phyloP scores from a whole-genome alignment of 75 land plant species.

The Ceratopteris richardii region DNA sequence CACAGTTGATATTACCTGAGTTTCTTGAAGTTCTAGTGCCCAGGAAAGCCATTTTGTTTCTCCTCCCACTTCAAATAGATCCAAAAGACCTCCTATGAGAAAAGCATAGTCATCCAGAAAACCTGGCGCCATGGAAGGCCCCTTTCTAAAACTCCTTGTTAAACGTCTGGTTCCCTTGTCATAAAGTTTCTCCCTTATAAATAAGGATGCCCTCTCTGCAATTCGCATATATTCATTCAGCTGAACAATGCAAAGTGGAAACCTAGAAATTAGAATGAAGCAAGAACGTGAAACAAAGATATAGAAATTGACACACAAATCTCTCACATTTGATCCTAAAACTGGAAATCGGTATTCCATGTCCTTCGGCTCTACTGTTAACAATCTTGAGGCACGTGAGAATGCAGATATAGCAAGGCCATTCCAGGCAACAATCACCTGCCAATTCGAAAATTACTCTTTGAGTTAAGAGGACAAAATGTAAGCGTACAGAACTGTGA shows the following conservation, averaged over 20 bases:
- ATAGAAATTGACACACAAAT: not conserved
- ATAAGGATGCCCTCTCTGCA: conserved; percentile 75
- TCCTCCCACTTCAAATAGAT: conserved; percentile 83
- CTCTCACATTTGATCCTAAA: conserved; percentile 69
- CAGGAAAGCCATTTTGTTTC: conserved; percentile 62
- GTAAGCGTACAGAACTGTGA: too few species aligned
- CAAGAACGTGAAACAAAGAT: not conserved
- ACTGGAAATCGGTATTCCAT: conserved; percentile 61
- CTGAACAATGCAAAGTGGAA: conserved; percentile 27
- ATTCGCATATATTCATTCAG: conserved; percentile 63
- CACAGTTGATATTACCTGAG: conserved; percentile 67
- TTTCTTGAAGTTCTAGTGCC: conserved; percentile 85
- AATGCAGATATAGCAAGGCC: conserved; percentile 92
- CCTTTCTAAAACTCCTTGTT: conserved; percentile 71
- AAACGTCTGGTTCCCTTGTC: conserved; percentile 50
- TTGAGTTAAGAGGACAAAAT: not conserved
- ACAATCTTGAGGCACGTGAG: conserved; percentile 82
- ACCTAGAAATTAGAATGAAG: not conserved
- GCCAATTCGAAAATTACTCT: not conserved
- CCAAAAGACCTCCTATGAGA: conserved; percentile 76
- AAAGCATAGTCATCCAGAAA: conserved; percentile 98
- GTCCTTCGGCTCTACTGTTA: conserved; percentile 43
- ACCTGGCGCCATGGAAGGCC: conserved; percentile 92
- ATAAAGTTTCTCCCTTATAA: conserved; percentile 61
- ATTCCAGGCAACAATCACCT: conserved; percentile 99